Evolutionary conservation across 495 filamentous ascomycete species (phyloP).

Genomic region (Pyronema omphalodes): DNA sequence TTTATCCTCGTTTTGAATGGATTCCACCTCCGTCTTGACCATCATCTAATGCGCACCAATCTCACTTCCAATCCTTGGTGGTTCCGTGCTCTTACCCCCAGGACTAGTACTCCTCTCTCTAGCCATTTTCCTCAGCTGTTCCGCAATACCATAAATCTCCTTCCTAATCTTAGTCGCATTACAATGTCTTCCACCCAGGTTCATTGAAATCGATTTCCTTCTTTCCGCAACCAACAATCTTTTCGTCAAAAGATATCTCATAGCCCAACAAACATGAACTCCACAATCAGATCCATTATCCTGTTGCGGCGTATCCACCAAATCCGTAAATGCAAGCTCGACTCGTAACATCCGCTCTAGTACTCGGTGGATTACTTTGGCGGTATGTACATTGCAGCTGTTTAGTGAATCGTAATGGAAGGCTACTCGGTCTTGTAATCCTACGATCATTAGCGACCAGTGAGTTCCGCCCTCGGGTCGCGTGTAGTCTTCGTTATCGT

Average conservation of each 20-base stretch:
- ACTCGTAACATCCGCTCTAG: conserved; percentile 45
- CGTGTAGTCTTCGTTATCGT: conserved; percentile 60
- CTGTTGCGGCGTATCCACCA: conserved; percentile 77
- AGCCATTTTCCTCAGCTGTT: conserved; percentile 19
- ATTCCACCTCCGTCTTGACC: too few relatives aligned
- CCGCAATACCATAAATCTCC: conserved; percentile 59
- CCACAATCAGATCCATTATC: conserved; percentile 87
- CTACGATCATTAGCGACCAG: conserved; percentile 87
- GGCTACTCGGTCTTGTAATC: conserved; percentile 67
- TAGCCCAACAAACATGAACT: conserved; percentile 85
- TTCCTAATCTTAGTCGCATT: conserved; percentile 60
- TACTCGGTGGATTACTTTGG: conserved; percentile 42
- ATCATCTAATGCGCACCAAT: too few relatives aligned
- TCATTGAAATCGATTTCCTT: conserved; percentile 79
- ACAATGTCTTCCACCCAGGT: conserved; percentile 58
- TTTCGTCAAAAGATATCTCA: conserved; percentile 73
- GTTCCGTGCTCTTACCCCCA: too few relatives aligned
- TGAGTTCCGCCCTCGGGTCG: conserved; percentile 77
- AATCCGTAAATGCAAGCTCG: conserved; percentile 48
- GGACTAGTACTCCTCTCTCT: conserved; percentile 9
- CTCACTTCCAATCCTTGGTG: too few relatives aligned
- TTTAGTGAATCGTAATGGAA: conserved; percentile 94
- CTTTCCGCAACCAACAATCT: conserved; percentile 58
- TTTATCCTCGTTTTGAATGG: too few relatives aligned
- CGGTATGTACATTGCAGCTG: conserved; percentile 57